Percentiles rank a stretch among this genome's conserved stretches.
Evolutionary conservation across 768 basidiomycete genomes (phyloP).

Genomic region (Cytidiella melzeri): DNA sequence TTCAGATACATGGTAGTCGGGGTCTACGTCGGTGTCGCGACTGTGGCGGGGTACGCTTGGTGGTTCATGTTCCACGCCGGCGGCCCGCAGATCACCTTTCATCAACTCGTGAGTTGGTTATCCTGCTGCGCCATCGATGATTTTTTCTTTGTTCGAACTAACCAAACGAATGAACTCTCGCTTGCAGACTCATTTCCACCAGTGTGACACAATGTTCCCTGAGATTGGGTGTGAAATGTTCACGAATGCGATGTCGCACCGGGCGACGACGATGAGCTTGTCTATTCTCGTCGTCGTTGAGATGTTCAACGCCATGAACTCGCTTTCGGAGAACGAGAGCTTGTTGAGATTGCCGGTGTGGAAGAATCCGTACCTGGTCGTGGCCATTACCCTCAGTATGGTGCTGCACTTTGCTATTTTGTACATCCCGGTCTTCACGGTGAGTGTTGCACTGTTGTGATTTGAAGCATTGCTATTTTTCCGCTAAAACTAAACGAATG

Average conservation of each 20-base stretch:
- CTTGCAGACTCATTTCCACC: constrained; percentile 48
- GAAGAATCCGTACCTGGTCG: constrained; percentile 92
- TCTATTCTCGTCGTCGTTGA: constrained; percentile 95
- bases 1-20: constrained; percentile 94
- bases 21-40: constrained; percentile 88
- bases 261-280: constrained; percentile 92
- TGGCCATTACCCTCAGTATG: constrained; percentile 88
- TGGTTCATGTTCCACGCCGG: constrained; percentile 92
- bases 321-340: constrained; percentile 95
- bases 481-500: constrained; percentile 3
- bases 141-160: neutral
- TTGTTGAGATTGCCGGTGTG: constrained; percentile 84
- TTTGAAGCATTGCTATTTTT: too few relatives aligned
- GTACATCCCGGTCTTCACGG: constrained; percentile 95
- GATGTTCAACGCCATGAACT: constrained; percentile 99
- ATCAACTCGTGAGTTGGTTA: constrained; percentile 78
- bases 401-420: constrained; percentile 88
- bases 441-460: constrained; percentile 22
- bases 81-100: constrained; percentile 90
- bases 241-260: constrained; percentile 75
- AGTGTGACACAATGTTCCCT: constrained; percentile 42
- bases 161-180: neutral
- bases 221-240: constrained; percentile 96
- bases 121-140: neutral
- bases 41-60: constrained; percentile 98